These are phyloP conservation scores for Talaromyces ruber DNA, from an alignment of 495 filamentous ascomycete genomes.

Conservation along the genomic window DNA sequence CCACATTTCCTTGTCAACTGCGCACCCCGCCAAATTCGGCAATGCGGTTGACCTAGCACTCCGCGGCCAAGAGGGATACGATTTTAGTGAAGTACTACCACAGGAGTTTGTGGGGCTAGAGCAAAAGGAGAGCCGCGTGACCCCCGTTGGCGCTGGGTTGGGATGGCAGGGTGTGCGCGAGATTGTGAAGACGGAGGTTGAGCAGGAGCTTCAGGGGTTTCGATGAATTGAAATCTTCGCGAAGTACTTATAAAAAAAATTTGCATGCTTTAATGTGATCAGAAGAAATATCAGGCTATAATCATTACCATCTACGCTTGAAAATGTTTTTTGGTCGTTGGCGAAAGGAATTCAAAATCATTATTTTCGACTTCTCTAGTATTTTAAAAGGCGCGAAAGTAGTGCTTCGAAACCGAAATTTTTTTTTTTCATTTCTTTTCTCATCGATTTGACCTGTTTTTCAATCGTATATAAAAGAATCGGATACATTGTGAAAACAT, in stretches of 20 bases:
- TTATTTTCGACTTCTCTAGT: background rate
- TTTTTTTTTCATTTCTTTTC: background rate
- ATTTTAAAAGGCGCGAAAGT: background rate
- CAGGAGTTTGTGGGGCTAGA: constrained; percentile 68
- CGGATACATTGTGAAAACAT: constrained; percentile 1
- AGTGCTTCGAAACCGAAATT: background rate
- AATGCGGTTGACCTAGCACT: constrained; percentile 70
- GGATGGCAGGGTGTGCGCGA: constrained; percentile 32
- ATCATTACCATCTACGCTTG: background rate
- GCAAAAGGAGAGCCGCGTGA: constrained; percentile 40
- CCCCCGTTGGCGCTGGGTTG: constrained; percentile 16
- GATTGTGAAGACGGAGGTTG: constrained; percentile 29
- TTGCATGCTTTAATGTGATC: background rate
- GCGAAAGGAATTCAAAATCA: background rate
- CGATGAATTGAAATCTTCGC: background rate
- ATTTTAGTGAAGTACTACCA: constrained; percentile 67
- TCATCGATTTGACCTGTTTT: background rate
- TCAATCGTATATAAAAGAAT: background rate
- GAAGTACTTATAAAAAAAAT: background rate
- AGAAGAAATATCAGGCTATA: background rate
- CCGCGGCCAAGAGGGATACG: constrained; percentile 54
- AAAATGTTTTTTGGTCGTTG: background rate
- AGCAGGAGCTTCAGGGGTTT: constrained; percentile 18
- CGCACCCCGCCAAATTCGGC: constrained; percentile 90
- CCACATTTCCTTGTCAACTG: constrained; percentile 80